Evolutionary conservation across 495 filamentous ascomycete genomes (phyloP), one percentile per base, ranked within the genome.

Genomic region (Penicillium macrosclerotiorum): DNA sequence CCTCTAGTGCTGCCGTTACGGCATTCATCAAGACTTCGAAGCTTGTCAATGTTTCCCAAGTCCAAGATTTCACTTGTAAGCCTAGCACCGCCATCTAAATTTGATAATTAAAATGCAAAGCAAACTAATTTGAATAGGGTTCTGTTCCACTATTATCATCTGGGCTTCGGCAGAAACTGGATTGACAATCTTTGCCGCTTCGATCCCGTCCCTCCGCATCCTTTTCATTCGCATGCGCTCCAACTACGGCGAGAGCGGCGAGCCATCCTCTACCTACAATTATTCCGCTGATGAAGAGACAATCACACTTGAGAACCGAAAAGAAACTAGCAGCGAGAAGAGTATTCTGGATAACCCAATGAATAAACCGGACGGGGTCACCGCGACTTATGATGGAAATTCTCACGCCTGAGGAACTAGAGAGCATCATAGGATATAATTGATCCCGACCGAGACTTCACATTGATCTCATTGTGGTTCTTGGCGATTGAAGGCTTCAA

Each of bases 1-100:
- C 8, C 17, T 30, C 2, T 19, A 62, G 52, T 34, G 59, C 55
- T 4, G 52, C 55, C 1, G 41, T 44, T 5, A 45, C 55, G 6
- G 52, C 59, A 5, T 56, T 62, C 25, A 51, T 62, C 43, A 62
- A 62, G 31, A 62, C 59, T 3, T 51, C 55, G 7, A 37, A 55
- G 34, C 42, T 50, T 24, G 37, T 54, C 43, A 39, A 53, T 14
- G 42, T 55, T 3, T 12, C 47, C 17, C 35, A 52, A 11, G 20
- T 52, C 5, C 42, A 38, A 9, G 59, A 59, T 24, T 63, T 57
- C 13, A 63, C 59, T 13, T 63, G 59, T 59, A 51, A 41, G 52
- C 11, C n/a, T 3, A 18, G 13, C 12, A 30, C 8, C 3, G 22
- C 5, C 17, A 11, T 2, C 1, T 1, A 13, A 4, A n/a, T 17